Evolutionary conservation across 169 alveolate species (phyloP), one percentile per base, ranked within the genome.

Genomic region (Theileria parva): DNA sequence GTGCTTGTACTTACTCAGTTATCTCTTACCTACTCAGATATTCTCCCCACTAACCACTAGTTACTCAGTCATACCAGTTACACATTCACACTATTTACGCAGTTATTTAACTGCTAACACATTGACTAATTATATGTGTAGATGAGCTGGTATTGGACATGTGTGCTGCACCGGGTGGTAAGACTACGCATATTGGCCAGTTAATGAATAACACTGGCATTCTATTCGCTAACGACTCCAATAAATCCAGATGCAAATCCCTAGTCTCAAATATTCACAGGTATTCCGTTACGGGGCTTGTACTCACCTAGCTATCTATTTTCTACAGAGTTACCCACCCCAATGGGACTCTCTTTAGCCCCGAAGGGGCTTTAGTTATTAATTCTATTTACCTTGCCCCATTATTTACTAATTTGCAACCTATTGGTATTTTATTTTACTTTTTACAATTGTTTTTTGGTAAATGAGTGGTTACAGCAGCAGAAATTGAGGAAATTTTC

Each of bases 111-210:
- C n/a, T n/a, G n/a, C n/a, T n/a, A n/a, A n/a, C 37, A 32, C 37
- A 32, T 32, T 32, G 37, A 5, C 5, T 32, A 32, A 32, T 32
- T 32, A 32, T 32, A 32, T 32, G 37, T 39, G 64, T 63, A 57
- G 85, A 77, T 19, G 99, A 97, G 69, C 93, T 92, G 80, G 86
- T 96, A 17, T 92, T 97, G 23, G 99, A 97, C 88, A 92, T 97
- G 96, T 95, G 98, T 63, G 99, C 99, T 37, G 98, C 99, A 25
- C 99, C 99, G 2, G 99, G 99, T 51, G 99, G 99, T 0, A 97
- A 97, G 88, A 95, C 98, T 0, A 95, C 99, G 15, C 97, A 95
- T 84, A 93, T 97, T 19, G 98, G 97, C 13, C 95, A 97, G 66
- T 69, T 96, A 25, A 96, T 96, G 98, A 97, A 96, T 87, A 97